Evolutionary conservation across 1,284 basidiomycete genomes (phyloP).

Genomic region (Laetiporus sulphureus): DNA sequence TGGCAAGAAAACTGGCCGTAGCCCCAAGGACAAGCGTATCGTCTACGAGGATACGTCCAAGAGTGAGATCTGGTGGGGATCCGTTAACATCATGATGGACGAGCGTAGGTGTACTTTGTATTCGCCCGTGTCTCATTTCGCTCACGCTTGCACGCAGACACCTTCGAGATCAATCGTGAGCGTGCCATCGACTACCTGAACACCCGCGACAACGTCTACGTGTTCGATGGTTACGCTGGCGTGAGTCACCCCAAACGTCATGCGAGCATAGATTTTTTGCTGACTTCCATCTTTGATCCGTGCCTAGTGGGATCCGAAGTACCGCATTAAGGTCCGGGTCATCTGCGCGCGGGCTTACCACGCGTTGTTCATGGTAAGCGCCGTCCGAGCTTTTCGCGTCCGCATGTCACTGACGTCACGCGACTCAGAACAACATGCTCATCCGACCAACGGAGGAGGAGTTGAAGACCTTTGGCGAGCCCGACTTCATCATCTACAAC

Average conservation of each 20-base stretch:
- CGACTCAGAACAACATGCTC: constrained; percentile 89
- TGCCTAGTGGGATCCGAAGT: constrained; percentile 90
- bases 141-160: constrained; percentile 52
- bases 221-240: constrained; percentile 97
- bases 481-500: constrained; percentile 99
- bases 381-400: constrained; percentile 2
- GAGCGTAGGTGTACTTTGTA: constrained; percentile 56
- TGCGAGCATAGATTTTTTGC: not conserved
- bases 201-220: constrained; percentile 98
- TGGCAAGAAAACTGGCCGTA: constrained; percentile 98
- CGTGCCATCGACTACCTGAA: constrained; percentile 99
- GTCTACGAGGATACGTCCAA: constrained; percentile 97
- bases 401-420: constrained; percentile 6
- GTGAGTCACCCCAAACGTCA: constrained; percentile 32
- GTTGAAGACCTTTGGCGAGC: constrained; percentile 93
- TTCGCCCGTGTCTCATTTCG: not conserved
- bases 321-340: constrained; percentile 99
- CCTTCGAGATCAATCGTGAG: constrained; percentile 99
- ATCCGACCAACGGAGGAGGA: constrained; percentile 97
- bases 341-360: constrained; percentile 99
- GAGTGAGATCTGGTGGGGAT: constrained; percentile 99
- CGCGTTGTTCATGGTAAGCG: constrained; percentile 95
- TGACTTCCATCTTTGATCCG: constrained; percentile 2
- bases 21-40: constrained; percentile 99
- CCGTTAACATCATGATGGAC: constrained; percentile 99